Evolutionary conservation across 129 eudicot genomes (phyloP).

Genomic region (Cynara cardunculus): DNA sequence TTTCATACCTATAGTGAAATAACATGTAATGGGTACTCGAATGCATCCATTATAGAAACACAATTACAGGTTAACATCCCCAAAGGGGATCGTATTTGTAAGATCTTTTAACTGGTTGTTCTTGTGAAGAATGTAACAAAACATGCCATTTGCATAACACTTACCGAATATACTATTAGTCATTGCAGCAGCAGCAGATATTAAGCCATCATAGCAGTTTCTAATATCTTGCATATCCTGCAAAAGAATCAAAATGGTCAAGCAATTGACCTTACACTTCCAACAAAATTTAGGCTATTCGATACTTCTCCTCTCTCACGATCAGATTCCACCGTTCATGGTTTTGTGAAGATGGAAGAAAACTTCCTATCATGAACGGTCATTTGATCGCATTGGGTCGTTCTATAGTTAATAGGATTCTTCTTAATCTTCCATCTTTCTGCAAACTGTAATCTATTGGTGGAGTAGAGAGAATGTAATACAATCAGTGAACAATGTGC

Average conservation of each 20-base stretch:
- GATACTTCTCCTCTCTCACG: conserved; percentile 4
- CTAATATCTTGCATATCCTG: conserved; percentile 97
- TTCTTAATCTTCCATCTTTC: not conserved
- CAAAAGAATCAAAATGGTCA: conserved; percentile 16
- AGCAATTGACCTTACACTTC: conserved; percentile 1
- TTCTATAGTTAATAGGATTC: not conserved
- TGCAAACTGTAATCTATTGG: not conserved
- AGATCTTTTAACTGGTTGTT: not conserved
- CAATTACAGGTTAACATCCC: not conserved
- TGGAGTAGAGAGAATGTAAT: not conserved
- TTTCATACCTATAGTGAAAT: not conserved
- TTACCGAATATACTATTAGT: conserved; percentile 91
- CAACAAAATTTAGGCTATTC: conserved; percentile 1
- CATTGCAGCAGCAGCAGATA: conserved; percentile 93
- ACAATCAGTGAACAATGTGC: not conserved
- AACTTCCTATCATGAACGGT: not conserved
- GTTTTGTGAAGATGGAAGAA: not conserved
- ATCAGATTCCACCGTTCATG: not conserved
- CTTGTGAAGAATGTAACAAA: not conserved
- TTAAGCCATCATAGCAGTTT: conserved; percentile 72
- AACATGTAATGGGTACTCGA: not conserved
- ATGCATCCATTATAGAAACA: not conserved
- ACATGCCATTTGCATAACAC: not conserved
- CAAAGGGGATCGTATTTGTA: not conserved
- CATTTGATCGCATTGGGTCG: not conserved